These are phyloP conservation scores for Jamesozyma spencerorum DNA, from an alignment of 805 yeast genomes.

Conservation along the genomic window DNA sequence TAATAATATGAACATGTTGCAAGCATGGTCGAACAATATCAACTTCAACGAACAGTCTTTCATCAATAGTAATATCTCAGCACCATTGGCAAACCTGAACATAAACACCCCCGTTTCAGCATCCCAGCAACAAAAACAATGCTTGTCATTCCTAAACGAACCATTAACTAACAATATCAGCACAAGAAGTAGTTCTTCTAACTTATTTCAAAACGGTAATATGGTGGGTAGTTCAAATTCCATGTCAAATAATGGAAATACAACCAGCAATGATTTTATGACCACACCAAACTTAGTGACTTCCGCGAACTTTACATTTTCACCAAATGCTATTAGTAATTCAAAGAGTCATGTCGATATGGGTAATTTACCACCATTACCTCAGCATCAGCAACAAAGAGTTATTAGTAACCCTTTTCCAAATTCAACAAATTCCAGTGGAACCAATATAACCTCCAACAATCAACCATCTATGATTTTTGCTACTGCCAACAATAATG, in stretches of 20 bases:
- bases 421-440: slow-evolving; percentile 4
- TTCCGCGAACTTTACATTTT: slow-evolving; percentile 5
- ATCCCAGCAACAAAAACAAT: slow-evolving; percentile 2
- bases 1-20: background rate
- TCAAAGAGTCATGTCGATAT: slow-evolving; percentile 1
- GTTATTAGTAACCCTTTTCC: slow-evolving; percentile 18
- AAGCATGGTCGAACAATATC: slow-evolving; percentile 1
- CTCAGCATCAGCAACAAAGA: slow-evolving; percentile 9
- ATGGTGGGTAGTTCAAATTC: slow-evolving; percentile 1
- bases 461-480: background rate
- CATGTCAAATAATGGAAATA: background rate
- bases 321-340: slow-evolving; percentile 1
- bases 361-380: slow-evolving; percentile 1
- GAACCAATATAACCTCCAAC: background rate
- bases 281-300: slow-evolving; percentile 6
- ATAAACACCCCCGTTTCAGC: background rate
- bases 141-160: slow-evolving; percentile 5
- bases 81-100: slow-evolving; percentile 5
- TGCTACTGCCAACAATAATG: background rate
- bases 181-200: slow-evolving; percentile 11
- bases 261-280: slow-evolving; percentile 5
- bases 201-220: slow-evolving; percentile 9
- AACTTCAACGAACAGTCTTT: background rate
- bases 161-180: background rate
- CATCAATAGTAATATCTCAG: slow-evolving; percentile 3